Conservation (phyloP, 257 asterid genomes). For the Jasminum sambac region DNA sequence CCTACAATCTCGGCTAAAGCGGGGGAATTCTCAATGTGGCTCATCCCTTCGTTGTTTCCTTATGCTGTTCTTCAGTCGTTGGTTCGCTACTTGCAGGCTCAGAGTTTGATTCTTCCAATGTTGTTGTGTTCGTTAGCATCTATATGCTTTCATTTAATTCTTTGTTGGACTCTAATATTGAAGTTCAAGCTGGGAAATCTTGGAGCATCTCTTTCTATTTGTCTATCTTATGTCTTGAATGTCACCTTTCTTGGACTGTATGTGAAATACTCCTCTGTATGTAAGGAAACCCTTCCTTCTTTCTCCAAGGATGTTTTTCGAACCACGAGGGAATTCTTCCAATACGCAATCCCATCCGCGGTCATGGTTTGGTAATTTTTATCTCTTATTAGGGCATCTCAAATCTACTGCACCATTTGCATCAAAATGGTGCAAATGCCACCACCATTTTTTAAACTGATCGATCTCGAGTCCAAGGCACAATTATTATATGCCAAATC, state of each 20-base stretch:
- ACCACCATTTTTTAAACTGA: slow-evolving; percentile 12
- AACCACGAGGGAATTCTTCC: slow-evolving; percentile 38
- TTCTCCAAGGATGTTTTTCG: slow-evolving; percentile 36
- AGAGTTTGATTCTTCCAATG: slow-evolving; percentile 54
- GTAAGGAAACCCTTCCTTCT: slow-evolving; percentile 37
- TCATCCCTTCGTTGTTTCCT: slow-evolving; percentile 46
- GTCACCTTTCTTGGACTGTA: slow-evolving; percentile 37
- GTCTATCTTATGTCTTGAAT: slow-evolving; percentile 42
- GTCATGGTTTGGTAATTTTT: slow-evolving; percentile 42
- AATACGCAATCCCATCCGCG: slow-evolving; percentile 45
- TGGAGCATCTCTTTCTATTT: slow-evolving; percentile 49
- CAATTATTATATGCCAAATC: too few relatives aligned
- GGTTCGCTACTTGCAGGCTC: slow-evolving; percentile 44
- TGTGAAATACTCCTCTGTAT: slow-evolving; percentile 33
- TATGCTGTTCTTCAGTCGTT: slow-evolving; percentile 45
- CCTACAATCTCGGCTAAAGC: slow-evolving; percentile 45
- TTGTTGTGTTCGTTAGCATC: slow-evolving; percentile 31
- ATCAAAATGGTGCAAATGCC: not conserved
- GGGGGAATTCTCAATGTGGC: slow-evolving; percentile 43
- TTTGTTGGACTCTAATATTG: slow-evolving; percentile 50
- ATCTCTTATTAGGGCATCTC: not conserved
- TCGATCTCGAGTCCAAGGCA: too few relatives aligned
- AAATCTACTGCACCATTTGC: too few relatives aligned
- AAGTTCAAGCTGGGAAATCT: slow-evolving; percentile 36
- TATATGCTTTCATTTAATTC: slow-evolving; percentile 33